Percentiles rank a stretch among this genome's conserved stretches.
Evolutionary conservation across 805 yeast species (phyloP).

Genomic region (Saccharomycopsis microspora): DNA sequence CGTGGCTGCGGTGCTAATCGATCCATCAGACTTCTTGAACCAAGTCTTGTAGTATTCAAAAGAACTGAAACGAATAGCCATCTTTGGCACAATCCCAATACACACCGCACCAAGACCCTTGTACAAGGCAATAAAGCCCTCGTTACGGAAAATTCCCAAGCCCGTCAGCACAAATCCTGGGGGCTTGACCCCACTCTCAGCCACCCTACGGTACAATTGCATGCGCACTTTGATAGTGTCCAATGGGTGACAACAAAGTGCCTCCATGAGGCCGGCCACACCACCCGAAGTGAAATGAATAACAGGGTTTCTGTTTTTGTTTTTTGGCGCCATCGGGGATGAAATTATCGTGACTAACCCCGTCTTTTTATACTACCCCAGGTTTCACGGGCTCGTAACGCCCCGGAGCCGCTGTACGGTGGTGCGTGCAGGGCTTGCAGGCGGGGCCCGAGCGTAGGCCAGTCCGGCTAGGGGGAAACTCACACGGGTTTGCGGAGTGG

Average conservation of each 20-base stretch:
- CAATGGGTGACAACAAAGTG: constrained; percentile 95
- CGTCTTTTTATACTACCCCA: too few species aligned
- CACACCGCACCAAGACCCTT: constrained; percentile 96
- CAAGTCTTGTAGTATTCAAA: constrained; percentile 77
- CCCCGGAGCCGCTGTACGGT: too few species aligned
- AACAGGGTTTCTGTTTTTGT: constrained; percentile 30
- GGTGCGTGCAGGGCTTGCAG: too few species aligned
- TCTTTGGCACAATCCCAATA: constrained; percentile 94
- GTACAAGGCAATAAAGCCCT: constrained; percentile 77
- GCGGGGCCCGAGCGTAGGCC: too few species aligned
- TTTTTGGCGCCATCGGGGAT: constrained; percentile 10
- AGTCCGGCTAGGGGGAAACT: too few species aligned
- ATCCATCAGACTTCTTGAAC: constrained; percentile 52
- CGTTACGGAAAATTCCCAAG: constrained; percentile 60
- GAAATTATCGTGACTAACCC: too few species aligned
- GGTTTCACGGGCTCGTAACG: too few species aligned
- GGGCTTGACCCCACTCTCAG: constrained; percentile 45
- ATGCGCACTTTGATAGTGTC: constrained; percentile 96
- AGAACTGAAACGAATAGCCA: constrained; percentile 94
- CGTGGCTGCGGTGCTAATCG: constrained; percentile 60
- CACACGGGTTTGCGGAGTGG: too few species aligned
- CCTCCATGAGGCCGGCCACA: constrained; percentile 93
- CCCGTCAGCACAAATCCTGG: constrained; percentile 88
- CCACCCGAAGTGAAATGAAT: constrained; percentile 87
- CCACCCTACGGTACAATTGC: constrained; percentile 73